Conservation (phyloP, 2,329 filamentous ascomycete genomes). For the Microthyrium microscopicum region DNA sequence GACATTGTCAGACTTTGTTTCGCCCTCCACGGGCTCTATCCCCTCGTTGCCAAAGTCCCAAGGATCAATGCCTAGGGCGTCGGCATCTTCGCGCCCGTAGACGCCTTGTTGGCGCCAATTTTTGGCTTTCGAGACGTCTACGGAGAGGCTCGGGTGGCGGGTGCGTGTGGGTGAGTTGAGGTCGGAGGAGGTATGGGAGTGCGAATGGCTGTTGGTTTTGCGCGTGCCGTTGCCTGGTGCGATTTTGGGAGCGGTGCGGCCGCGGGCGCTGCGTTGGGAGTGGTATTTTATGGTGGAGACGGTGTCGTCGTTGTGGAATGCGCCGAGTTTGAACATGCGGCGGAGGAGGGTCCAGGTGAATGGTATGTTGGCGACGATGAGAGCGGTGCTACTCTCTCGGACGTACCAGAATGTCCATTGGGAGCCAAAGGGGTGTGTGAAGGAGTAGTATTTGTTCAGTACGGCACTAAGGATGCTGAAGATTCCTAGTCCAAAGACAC, state of each 20-base stretch:
- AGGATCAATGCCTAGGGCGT: conserved; percentile 3
- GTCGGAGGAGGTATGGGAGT: no score
- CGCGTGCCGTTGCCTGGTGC: no score
- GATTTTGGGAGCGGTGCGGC: background rate
- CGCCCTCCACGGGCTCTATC: no score
- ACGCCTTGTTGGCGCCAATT: conserved; percentile 8
- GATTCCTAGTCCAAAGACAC: conserved; percentile 38
- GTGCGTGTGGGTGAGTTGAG: no score
- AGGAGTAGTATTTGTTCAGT: conserved; percentile 46
- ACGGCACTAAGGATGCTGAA: conserved; percentile 37
- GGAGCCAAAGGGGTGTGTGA: conserved; percentile 37
- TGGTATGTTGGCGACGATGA: conserved; percentile 44
- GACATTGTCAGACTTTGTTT: no score
- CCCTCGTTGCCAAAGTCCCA: conserved; percentile 3
- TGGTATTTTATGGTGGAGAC: conserved; percentile 5
- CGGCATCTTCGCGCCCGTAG: conserved; percentile 6
- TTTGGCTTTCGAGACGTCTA: conserved; percentile 2
- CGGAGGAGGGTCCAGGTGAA: conserved; percentile 42
- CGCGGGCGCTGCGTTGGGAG: conserved; percentile 8
- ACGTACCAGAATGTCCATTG: conserved; percentile 45
- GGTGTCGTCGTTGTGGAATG: conserved; percentile 11
- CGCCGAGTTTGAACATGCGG: conserved; percentile 23
- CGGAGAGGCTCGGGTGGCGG: background rate
- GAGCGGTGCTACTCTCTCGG: conserved; percentile 37
- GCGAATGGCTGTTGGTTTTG: no score